phyloP scores from a whole-genome alignment of 2,329 filamentous ascomycete genomes.

The Stylonectria norvegica region DNA sequence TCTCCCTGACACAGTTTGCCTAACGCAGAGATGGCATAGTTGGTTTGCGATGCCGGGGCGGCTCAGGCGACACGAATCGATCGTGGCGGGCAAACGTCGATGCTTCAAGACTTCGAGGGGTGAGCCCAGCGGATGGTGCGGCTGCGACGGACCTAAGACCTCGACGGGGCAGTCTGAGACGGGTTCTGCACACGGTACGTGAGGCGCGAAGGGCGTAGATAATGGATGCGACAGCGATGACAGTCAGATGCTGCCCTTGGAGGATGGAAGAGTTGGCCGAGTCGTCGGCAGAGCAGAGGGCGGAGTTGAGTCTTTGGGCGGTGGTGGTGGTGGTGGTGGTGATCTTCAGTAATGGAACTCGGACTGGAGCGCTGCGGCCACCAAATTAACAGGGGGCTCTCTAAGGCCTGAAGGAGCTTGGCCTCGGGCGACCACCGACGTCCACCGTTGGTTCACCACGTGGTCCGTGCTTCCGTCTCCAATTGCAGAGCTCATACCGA shows the following conservation, averaged over 20 bases:
- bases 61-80: conserved; percentile 29
- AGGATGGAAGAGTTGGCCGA: not conserved
- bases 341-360: conserved; percentile 11
- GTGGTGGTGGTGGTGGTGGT: conserved; percentile 9
- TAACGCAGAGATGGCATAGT: conserved; percentile 34
- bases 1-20: conserved; percentile 24
- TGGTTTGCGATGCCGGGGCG: conserved; percentile 21
- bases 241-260: not conserved
- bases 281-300: not conserved
- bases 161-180: no score
- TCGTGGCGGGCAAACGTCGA: conserved; percentile 22
- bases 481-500: conserved; percentile 19
- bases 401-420: conserved; percentile 18
- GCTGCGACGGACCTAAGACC: not conserved
- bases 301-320: conserved; percentile 1
- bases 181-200: no score
- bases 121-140: conserved; percentile 22
- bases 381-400: conserved; percentile 1
- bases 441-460: no score
- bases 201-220: no score
- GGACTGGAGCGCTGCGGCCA: conserved; percentile 6
- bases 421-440: no score
- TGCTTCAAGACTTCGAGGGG: no score
- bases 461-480: conserved; percentile 21
- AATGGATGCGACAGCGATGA: not conserved